Conservation (phyloP, 495 filamentous ascomycete genomes). For the Echria macrotheca region DNA sequence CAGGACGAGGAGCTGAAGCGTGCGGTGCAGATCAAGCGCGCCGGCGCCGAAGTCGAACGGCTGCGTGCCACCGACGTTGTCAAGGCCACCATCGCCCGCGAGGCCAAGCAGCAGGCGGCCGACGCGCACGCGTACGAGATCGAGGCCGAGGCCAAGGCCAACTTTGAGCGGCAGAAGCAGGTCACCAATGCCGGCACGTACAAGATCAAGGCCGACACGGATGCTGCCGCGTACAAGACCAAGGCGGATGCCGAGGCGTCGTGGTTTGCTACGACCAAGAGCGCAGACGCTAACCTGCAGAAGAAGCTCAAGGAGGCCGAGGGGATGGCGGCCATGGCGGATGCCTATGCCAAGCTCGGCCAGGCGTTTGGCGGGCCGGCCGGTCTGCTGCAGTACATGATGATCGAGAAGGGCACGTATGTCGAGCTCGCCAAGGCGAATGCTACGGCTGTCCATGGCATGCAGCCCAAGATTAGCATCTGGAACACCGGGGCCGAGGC, state of each 20-base stretch:
- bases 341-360: slow-evolving; percentile 64
- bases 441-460: slow-evolving; percentile 63
- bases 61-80: slow-evolving; percentile 70
- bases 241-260: slow-evolving; percentile 35
- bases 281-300: slow-evolving; percentile 59
- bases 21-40: slow-evolving; percentile 67
- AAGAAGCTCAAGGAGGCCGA: slow-evolving; percentile 65
- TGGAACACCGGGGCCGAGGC: slow-evolving; percentile 69
- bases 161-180: slow-evolving; percentile 52
- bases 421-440: slow-evolving; percentile 62
- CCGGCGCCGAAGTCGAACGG: slow-evolving; percentile 71
- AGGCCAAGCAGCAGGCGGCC: slow-evolving; percentile 67
- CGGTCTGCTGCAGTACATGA: slow-evolving; percentile 70
- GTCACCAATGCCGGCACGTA: slow-evolving; percentile 49
- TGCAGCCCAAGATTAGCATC: slow-evolving; percentile 81
- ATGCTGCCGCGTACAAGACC: slow-evolving; percentile 41
- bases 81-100: slow-evolving; percentile 66
- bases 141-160: slow-evolving; percentile 52
- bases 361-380: slow-evolving; percentile 69
- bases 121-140: slow-evolving; percentile 59
- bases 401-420: slow-evolving; percentile 66
- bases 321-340: slow-evolving; percentile 67
- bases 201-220: slow-evolving; percentile 36
- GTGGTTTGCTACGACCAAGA: slow-evolving; percentile 43
- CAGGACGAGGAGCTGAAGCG: slow-evolving; percentile 72